These are phyloP conservation scores for Ophiosphaerella herpotricha DNA, from an alignment of 2,329 filamentous ascomycete species.

Conservation along the genomic window DNA sequence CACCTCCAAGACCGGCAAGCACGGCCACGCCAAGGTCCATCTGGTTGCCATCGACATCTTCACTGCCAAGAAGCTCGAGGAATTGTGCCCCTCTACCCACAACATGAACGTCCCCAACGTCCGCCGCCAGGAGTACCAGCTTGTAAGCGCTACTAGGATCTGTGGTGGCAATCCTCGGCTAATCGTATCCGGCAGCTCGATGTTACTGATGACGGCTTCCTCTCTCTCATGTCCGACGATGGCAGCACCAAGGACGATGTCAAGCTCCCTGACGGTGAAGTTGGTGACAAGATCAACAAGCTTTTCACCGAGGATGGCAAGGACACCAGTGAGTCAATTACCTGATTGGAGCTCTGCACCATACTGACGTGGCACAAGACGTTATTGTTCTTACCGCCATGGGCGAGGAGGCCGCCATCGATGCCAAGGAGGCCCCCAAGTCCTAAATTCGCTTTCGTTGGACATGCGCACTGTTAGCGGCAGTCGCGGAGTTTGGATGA, in stretches of 20 bases:
- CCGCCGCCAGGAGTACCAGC: conserved; percentile 85
- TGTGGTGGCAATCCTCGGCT: conserved; percentile 17
- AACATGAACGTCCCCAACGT: conserved; percentile 99
- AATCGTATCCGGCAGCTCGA: conserved; percentile 67
- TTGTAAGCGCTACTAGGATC: conserved; percentile 68
- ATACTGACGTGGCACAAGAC: conserved; percentile 59
- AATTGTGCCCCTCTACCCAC: conserved; percentile 95
- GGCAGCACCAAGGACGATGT: conserved; percentile 94
- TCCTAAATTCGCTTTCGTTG: conserved; percentile 34
- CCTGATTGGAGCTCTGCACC: background rate
- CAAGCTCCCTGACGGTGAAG: conserved; percentile 85
- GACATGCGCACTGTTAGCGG: conserved; percentile 31
- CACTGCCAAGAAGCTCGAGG: conserved; percentile 99
- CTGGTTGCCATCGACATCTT: conserved; percentile 98
- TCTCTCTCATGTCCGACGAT: conserved; percentile 88
- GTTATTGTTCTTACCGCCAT: conserved; percentile 93
- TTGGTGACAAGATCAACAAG: conserved; percentile 83
- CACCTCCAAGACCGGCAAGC: conserved; percentile 99
- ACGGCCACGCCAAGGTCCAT: conserved; percentile 99
- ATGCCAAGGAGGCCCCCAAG: conserved; percentile 87
- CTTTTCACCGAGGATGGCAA: conserved; percentile 84
- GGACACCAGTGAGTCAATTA: conserved; percentile 79
- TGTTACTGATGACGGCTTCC: conserved; percentile 90
- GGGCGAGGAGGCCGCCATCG: conserved; percentile 90
- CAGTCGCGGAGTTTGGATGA: conserved; percentile 32